These are phyloP conservation scores for Penicillium chermesinum DNA, from an alignment of 495 filamentous ascomycete genomes.

Conservation along the genomic window DNA sequence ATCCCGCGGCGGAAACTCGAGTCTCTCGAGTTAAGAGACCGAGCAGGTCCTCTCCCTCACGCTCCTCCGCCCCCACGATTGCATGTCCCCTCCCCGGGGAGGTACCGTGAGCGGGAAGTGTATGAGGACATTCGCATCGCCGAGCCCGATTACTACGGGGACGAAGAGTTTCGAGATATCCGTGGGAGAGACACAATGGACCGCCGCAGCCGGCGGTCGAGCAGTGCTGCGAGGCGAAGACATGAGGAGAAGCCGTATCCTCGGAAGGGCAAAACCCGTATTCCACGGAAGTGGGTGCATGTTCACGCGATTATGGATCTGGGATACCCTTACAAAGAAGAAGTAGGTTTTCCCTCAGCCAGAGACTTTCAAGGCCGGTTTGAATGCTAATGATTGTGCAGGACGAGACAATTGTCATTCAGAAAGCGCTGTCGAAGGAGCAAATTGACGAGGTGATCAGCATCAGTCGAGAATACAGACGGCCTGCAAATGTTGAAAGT, in stretches of 20 bases:
- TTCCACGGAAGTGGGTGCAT: slow-evolving; percentile 71
- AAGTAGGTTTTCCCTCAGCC: slow-evolving; percentile 47
- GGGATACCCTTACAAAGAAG: slow-evolving; percentile 81
- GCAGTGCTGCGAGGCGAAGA: slow-evolving; percentile 33
- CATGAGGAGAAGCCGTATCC: slow-evolving; percentile 55
- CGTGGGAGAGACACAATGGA: slow-evolving; percentile 46
- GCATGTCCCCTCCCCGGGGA: slow-evolving; percentile 34
- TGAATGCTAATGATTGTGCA: too few species aligned
- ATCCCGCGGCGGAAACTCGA: slow-evolving; percentile 54
- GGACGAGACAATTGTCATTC: slow-evolving; percentile 73
- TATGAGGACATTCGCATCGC: slow-evolving; percentile 63
- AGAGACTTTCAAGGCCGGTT: too few species aligned
- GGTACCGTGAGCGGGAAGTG: slow-evolving; percentile 47
- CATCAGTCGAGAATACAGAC: slow-evolving; percentile 63
- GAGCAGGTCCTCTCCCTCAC: slow-evolving; percentile 23
- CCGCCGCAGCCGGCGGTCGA: slow-evolving; percentile 37
- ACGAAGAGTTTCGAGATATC: slow-evolving; percentile 60
- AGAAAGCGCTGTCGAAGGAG: slow-evolving; percentile 75
- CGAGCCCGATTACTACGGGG: slow-evolving; percentile 61
- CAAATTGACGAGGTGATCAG: slow-evolving; percentile 86
- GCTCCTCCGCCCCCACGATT: slow-evolving; percentile 25
- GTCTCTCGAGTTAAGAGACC: slow-evolving; percentile 42
- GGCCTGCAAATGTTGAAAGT: slow-evolving; percentile 28
- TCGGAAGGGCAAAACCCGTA: slow-evolving; percentile 81
- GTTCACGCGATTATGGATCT: slow-evolving; percentile 73